Base-by-base conservation (phyloP, 148 eudicot genomes). In the Rhododendron molle region DNA sequence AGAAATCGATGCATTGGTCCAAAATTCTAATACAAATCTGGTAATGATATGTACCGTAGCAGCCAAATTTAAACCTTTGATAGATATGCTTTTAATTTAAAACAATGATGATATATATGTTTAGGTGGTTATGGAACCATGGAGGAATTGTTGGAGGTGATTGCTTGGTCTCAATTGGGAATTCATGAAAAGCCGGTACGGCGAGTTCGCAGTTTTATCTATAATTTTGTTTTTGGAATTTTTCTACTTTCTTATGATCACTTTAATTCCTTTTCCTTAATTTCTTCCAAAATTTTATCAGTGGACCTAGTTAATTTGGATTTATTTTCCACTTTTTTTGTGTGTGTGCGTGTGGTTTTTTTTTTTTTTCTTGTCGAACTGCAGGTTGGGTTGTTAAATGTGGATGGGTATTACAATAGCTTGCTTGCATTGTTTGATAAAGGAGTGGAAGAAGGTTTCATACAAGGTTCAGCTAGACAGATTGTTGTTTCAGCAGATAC, bases 381-480 rank as follows among this genome's bases (percentile, higher is more conserved):
- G 44, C 83, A 94, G 98, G 96, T 94, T 49, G 98, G 98, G 62
- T 78, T 94, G 93, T 86, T 94, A 86, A 94, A 94, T 86, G 94
- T 93, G 50, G 96, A 93, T 71, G 98, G 98, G 21, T 94, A 90
- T 83, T 94, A 92, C 86, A 87, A 94, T 83, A 90, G 91, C 86
- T 89, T 94, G 90, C 91, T 94, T 72, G 91, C 93, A 82, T 90
- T 93, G 84, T 94, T 94, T 86, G 98, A 94, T 87, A 94, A 93
- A 87, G 98, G 94, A 86, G 98, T 94, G 23, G 96, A 93, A 81
- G 98, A 94, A 82, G 98, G 98, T 65, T 94, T 94, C 92, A 92
- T 94, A 81, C 90, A 90, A 80, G 86, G 83, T 80, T 85, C 91
- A 54, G 97, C 91, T 56, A 94, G 97, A 84, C 67, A 91, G 21